phyloP scores from a whole-genome alignment of 2,329 filamentous ascomycete genomes.

The Hymenoscyphus salicellus region DNA sequence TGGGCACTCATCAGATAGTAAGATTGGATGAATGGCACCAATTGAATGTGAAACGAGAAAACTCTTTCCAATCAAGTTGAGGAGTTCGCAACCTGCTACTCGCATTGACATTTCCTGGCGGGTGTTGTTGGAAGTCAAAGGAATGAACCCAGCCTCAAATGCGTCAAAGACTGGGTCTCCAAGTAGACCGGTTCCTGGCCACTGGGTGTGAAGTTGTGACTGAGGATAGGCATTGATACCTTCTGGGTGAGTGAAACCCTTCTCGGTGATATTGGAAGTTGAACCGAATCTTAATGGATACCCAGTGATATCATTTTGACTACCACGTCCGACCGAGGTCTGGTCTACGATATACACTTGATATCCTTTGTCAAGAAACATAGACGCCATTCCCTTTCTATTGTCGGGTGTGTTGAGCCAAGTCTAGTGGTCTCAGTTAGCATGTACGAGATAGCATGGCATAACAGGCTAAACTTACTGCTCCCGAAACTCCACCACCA shows the following conservation, averaged over 20 bases:
- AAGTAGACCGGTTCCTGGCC: not conserved
- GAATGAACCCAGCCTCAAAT: not conserved
- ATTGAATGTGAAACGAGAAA: not conserved
- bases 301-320: not conserved
- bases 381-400: not conserved
- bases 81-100: not conserved
- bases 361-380: slow-evolving; percentile 1
- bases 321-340: not conserved
- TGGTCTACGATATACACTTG: not conserved
- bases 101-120: not conserved
- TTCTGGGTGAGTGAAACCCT: not conserved
- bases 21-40: not conserved
- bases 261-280: slow-evolving; percentile 1
- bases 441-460: not conserved
- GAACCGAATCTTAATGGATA: not conserved
- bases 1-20: not conserved
- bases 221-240: not conserved
- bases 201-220: not conserved
- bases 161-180: not conserved
- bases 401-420: not conserved
- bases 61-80: not conserved
- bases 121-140: not conserved
- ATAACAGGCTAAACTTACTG: not conserved
- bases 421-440: not conserved
- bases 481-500: not conserved